Evolutionary conservation across 306 rosid genomes (phyloP), one percentile per base, ranked within the genome.

Genomic region (Cicer yamashitae): DNA sequence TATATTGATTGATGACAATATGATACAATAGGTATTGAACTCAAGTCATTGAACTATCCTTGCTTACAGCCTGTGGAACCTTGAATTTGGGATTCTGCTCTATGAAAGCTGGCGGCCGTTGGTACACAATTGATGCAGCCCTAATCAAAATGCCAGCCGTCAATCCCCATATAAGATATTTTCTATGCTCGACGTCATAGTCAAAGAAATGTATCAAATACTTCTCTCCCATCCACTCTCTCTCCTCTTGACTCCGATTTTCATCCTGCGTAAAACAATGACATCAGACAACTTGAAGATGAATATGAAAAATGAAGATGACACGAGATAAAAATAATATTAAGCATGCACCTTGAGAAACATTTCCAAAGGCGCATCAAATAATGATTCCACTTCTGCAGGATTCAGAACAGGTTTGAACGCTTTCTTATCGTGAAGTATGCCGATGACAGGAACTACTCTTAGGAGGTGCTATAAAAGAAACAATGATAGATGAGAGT

Each of bases 341-440:
- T 54, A 46, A 65, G 61, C 38, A 47, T 43, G 70, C 9, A 94
- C 98, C 97, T 89, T 91, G 83, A 94, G 86, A 83, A 94, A 94
- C 98, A 94, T 94, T 75, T 94, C 97, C 68, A 94, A 77, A 10
- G 98, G 96, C 56, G 93, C 97, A 62, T 94, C 97, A 79, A 94
- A 94, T 71, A 94, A 78, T 10, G 92, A 80, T 76, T 94, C 97
- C 73, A 94, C 98, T 83, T 94, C 97, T 40, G 75, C 91, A 18
- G 96, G 93, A 75, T 89, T 89, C 6, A 93, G 93, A 70, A 64
- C 70, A 25, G 97, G 93, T 76, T 64, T 87, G 86, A 91, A 94
- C 37, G 91, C 88, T 74, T 85, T 71, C 84, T 87, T 94, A 73
- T 92, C 88, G n/a, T 84, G 51, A 59, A 94, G 93, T 65, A 94